Conservation (phyloP, 805 yeast species). For the Candida manassasensis region DNA sequence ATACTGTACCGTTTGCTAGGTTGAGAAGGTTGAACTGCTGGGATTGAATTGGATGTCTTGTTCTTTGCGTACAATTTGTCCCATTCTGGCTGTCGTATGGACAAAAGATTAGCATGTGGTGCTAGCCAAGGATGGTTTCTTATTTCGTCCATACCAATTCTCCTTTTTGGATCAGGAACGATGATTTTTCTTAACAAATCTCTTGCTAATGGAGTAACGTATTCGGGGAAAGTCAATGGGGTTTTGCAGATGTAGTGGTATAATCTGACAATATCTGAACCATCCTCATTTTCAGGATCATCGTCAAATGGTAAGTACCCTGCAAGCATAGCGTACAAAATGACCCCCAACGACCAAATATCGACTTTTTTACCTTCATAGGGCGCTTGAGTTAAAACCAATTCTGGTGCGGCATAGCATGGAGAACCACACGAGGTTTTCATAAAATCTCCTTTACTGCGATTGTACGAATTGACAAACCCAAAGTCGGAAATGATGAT, state of each 20-base stretch:
- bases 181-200: slow-evolving; percentile 81
- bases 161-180: slow-evolving; percentile 76
- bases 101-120: slow-evolving; percentile 76
- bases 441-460: slow-evolving; percentile 68
- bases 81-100: slow-evolving; percentile 89
- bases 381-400: slow-evolving; percentile 80
- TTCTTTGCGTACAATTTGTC: slow-evolving; percentile 42
- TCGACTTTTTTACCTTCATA: slow-evolving; percentile 93
- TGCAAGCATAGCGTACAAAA: slow-evolving; percentile 92
- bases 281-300: slow-evolving; percentile 94
- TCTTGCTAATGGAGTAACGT: slow-evolving; percentile 83
- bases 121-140: slow-evolving; percentile 84
- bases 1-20: slow-evolving; percentile 42
- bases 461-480: slow-evolving; percentile 80
- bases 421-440: slow-evolving; percentile 96
- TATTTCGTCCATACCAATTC: slow-evolving; percentile 65
- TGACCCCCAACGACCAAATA: slow-evolving; percentile 96
- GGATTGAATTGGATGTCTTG: slow-evolving; percentile 2
- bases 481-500: slow-evolving; percentile 89
- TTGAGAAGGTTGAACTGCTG: slow-evolving; percentile 11
- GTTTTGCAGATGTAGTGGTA: slow-evolving; percentile 90
- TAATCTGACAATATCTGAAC: slow-evolving; percentile 84
- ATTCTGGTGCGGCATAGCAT: slow-evolving; percentile 97
- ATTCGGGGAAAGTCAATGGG: slow-evolving; percentile 92
- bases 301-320: slow-evolving; percentile 98